These are phyloP conservation scores for Candida insectalens DNA, from an alignment of 805 yeast genomes.

Conservation along the genomic window DNA sequence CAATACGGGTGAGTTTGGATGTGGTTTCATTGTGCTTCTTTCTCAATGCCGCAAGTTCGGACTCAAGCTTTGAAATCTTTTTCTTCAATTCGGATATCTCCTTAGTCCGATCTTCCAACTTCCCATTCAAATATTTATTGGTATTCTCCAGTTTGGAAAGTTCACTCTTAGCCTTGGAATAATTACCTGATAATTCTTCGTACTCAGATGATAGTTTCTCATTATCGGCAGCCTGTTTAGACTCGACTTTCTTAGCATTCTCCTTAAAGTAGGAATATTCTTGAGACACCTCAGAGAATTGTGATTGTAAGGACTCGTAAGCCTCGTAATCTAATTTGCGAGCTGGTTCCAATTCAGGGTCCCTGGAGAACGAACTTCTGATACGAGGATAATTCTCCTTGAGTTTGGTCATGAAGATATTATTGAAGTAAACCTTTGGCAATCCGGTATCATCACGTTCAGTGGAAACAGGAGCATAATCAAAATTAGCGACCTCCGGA, in stretches of 20 bases:
- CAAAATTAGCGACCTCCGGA: conserved; percentile 44
- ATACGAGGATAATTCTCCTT: conserved; percentile 64
- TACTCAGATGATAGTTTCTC: conserved; percentile 15
- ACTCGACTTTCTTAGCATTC: conserved; percentile 9
- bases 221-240: conserved; percentile 15
- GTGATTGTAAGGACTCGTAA: conserved; percentile 35
- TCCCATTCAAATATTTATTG: conserved; percentile 16
- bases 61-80: conserved; percentile 24
- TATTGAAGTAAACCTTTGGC: conserved; percentile 71
- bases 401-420: conserved; percentile 51
- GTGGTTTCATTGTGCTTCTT: conserved; percentile 14
- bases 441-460: conserved; percentile 74
- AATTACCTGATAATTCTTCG: conserved; percentile 24
- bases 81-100: conserved; percentile 18
- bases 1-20: conserved; percentile 12
- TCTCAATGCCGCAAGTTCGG: conserved; percentile 16
- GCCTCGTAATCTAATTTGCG: conserved; percentile 55
- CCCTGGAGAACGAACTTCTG: conserved; percentile 59
- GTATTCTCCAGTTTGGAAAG: conserved; percentile 24
- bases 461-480: conserved; percentile 38
- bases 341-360: conserved; percentile 66
- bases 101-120: conserved; percentile 14
- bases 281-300: conserved; percentile 13
- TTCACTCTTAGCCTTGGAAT: conserved; percentile 15
- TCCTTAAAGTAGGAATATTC: conserved; percentile 12